Conservation (phyloP, 169 alveolate species). For the Perkinsus marinus region DNA sequence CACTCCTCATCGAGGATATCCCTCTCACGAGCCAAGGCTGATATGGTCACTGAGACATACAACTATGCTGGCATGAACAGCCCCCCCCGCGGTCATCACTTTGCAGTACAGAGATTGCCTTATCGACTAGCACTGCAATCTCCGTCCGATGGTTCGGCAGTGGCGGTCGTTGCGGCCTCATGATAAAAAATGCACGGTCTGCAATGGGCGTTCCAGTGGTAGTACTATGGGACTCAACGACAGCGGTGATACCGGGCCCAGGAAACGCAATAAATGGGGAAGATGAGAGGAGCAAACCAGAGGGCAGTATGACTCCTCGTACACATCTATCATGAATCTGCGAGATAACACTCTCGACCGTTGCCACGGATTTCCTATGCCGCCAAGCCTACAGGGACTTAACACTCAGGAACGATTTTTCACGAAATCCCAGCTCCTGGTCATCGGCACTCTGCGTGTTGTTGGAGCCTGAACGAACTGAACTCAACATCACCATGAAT, state of each 20-base stretch:
- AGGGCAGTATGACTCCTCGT: too few species aligned
- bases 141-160: not conserved
- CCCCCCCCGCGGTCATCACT: not conserved
- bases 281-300: not conserved
- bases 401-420: too few species aligned
- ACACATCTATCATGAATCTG: too few species aligned
- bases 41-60: not conserved
- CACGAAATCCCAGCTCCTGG: too few species aligned
- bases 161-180: not conserved
- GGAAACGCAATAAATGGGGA: too few species aligned
- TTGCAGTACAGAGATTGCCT: not conserved
- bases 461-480: too few species aligned
- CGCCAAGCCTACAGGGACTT: too few species aligned
- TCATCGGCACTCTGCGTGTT: too few species aligned
- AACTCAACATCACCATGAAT: too few species aligned
- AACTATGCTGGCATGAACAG: not conserved
- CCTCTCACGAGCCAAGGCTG: not conserved
- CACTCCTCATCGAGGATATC: not conserved
- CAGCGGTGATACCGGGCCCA: too few species aligned
- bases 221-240: not conserved
- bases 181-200: not conserved
- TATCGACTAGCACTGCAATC: not conserved
- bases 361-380: too few species aligned
- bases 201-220: not conserved
- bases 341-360: too few species aligned